A percentile compares a stretch with the other conserved stretches of the same genome.
Conservation (phyloP, 148 eudicot genomes). For the Persicaria maculosa region DNA sequence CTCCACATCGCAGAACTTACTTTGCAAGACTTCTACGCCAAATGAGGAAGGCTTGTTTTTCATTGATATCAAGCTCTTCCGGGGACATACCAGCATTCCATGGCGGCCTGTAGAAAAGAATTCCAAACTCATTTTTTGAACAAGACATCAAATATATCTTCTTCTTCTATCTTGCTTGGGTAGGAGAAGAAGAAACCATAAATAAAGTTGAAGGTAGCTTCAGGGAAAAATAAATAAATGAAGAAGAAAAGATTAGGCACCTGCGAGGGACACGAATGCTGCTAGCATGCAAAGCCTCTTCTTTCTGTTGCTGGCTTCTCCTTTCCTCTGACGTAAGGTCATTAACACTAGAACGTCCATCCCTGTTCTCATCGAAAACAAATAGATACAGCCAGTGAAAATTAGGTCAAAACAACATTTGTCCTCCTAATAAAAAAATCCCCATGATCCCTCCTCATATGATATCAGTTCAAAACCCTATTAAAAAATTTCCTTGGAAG, state of each 20-base stretch:
- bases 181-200: background rate
- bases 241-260: constrained; percentile 22
- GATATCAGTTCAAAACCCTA: background rate
- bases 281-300: constrained; percentile 79
- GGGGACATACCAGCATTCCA: constrained; percentile 78
- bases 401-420: constrained; percentile 6
- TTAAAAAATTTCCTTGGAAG: background rate
- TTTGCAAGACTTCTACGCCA: constrained; percentile 95
- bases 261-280: constrained; percentile 96
- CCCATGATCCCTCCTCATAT: too few relatives aligned
- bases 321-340: constrained; percentile 53
- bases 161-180: background rate
- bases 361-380: constrained; percentile 37
- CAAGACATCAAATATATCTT: too few relatives aligned
- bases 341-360: constrained; percentile 45
- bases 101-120: constrained; percentile 54
- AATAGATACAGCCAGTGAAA: background rate
- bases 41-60: constrained; percentile 63
- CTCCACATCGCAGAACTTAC: constrained; percentile 29
- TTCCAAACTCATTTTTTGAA: background rate
- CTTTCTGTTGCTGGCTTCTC: constrained; percentile 61
- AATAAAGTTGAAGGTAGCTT: background rate
- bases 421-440: too few relatives aligned
- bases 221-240: background rate
- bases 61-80: constrained; percentile 87